These are phyloP conservation scores for Alternaria triticina DNA, from an alignment of 2,329 filamentous ascomycete species.

Conservation along the genomic window DNA sequence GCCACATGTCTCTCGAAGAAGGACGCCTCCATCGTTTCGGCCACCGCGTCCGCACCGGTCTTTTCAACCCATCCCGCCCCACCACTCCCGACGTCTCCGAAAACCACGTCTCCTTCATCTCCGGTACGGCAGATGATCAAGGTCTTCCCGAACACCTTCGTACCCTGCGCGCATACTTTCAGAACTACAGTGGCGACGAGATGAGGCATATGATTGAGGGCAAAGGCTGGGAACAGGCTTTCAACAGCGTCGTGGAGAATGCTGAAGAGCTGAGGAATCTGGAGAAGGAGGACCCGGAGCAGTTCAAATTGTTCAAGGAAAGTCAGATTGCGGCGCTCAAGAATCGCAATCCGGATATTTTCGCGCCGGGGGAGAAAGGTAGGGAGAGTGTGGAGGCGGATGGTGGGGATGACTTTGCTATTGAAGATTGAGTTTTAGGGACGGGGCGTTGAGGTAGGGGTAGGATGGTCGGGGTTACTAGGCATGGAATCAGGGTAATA, in stretches of 20 bases:
- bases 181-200: slow-evolving; percentile 67
- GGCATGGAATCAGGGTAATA: background rate
- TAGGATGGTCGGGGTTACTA: background rate
- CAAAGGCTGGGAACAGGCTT: slow-evolving; percentile 66
- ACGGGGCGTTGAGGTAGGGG: background rate
- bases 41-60: slow-evolving; percentile 69
- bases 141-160: slow-evolving; percentile 52
- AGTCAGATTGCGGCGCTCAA: slow-evolving; percentile 48
- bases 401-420: slow-evolving; percentile 1
- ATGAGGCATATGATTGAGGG: slow-evolving; percentile 61
- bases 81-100: slow-evolving; percentile 20
- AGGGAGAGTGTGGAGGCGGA: background rate
- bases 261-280: slow-evolving; percentile 70
- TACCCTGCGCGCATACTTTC: slow-evolving; percentile 68
- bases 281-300: slow-evolving; percentile 48
- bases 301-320: slow-evolving; percentile 43
- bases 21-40: slow-evolving; percentile 73
- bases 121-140: slow-evolving; percentile 45
- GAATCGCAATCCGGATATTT: slow-evolving; percentile 39
- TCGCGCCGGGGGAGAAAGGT: slow-evolving; percentile 15
- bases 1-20: slow-evolving; percentile 71
- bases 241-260: slow-evolving; percentile 69
- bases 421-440: slow-evolving; percentile 1
- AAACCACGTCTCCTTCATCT: slow-evolving; percentile 25
- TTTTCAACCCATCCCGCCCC: slow-evolving; percentile 54